These are phyloP conservation scores for Cupressus sempervirens DNA, from an alignment of 75 land plant genomes.

Conservation along the genomic window DNA sequence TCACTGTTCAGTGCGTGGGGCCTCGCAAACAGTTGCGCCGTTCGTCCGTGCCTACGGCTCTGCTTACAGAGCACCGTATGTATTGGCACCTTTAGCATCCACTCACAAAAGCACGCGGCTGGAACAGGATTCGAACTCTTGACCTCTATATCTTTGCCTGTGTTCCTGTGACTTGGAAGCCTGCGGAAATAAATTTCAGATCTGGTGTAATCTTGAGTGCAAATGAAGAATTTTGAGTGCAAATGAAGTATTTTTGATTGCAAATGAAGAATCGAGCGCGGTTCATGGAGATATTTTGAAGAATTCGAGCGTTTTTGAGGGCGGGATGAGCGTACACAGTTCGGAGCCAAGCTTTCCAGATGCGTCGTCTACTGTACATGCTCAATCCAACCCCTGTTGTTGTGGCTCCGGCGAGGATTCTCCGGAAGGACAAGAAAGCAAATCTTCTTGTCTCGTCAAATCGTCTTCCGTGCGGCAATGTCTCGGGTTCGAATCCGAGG, in stretches of 20 bases:
- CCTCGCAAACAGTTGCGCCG: background rate
- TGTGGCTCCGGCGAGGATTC: background rate
- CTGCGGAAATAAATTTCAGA: background rate
- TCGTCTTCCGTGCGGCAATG: background rate
- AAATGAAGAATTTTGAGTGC: background rate
- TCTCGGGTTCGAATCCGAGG: background rate
- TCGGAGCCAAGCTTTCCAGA: background rate
- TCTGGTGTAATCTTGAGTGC: background rate
- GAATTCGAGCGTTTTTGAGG: background rate
- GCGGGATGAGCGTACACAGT: background rate
- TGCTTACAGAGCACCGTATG: background rate
- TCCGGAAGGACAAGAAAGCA: background rate
- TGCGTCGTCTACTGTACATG: background rate
- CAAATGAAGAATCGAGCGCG: background rate
- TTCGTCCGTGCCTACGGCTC: too few species aligned
- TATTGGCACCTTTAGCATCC: background rate
- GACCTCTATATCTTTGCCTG: too few species aligned
- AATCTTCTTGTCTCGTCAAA: background rate
- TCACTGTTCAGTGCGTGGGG: background rate
- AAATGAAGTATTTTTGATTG: background rate
- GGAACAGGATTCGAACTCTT: background rate
- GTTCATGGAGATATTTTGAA: background rate
- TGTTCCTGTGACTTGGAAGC: too few species aligned
- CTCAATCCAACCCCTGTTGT: background rate
- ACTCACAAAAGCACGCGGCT: background rate